Evolutionary conservation across 2,329 filamentous ascomycete genomes (phyloP).

Genomic region (Knufia petricola): DNA sequence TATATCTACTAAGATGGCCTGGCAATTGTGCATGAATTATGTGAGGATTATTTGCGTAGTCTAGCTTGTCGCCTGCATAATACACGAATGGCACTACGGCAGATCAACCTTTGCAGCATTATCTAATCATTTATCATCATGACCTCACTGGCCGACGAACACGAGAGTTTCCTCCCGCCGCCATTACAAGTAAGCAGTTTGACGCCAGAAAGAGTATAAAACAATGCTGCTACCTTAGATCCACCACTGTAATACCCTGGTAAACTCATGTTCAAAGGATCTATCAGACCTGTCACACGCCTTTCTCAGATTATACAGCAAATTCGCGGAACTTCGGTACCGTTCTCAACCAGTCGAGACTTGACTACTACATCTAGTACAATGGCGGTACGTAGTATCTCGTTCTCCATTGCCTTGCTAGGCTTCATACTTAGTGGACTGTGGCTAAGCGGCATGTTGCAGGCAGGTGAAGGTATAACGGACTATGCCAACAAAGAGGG

Average conservation of each 20-base stretch:
- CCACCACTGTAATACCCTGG: not conserved
- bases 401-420: not conserved
- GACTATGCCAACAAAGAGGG: constrained; percentile 55
- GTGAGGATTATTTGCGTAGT: too few relatives aligned
- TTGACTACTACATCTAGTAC: not conserved
- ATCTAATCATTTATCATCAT: constrained; percentile 6
- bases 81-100: too few relatives aligned
- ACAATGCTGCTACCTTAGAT: not conserved
- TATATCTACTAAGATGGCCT: too few relatives aligned
- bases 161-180: not conserved
- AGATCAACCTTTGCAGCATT: not conserved
- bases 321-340: not conserved
- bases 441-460: constrained; percentile 12
- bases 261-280: constrained; percentile 1
- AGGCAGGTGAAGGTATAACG: constrained; percentile 51
- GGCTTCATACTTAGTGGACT: constrained; percentile 37
- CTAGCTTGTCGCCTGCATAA: too few relatives aligned
- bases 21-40: too few relatives aligned
- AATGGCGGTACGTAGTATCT: constrained; percentile 4
- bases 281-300: not conserved
- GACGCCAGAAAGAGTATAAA: not conserved
- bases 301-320: not conserved
- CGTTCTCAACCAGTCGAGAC: not conserved
- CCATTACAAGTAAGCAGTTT: not conserved
- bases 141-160: not conserved